Percentiles rank a stretch among this genome's conserved stretches.
phyloP scores from a whole-genome alignment of 768 basidiomycete species.

The Lentinula detonsa region DNA sequence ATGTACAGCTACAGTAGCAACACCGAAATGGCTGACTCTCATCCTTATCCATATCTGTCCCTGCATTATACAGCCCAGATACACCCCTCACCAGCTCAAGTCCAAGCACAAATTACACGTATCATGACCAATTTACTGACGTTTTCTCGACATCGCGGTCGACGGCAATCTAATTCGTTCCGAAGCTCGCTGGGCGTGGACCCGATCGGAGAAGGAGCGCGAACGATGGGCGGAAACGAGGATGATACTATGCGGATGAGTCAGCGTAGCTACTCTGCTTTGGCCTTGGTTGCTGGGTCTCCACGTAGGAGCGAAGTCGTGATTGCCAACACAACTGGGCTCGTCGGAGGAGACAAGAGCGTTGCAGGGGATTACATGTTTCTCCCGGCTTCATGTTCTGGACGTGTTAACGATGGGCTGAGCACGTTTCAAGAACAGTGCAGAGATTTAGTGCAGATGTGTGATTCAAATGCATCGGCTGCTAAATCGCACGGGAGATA shows the following conservation, averaged over 20 bases:
- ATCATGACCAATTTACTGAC: slow-evolving; percentile 76
- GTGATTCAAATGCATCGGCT: slow-evolving; percentile 51
- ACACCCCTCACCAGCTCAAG: slow-evolving; percentile 17
- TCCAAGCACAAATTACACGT: slow-evolving; percentile 55
- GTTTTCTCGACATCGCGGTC: slow-evolving; percentile 36
- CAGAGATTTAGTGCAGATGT: slow-evolving; percentile 36
- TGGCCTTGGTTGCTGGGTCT: slow-evolving; percentile 25
- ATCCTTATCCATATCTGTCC: slow-evolving; percentile 8
- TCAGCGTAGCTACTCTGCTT: slow-evolving; percentile 24
- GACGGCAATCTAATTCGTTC: slow-evolving; percentile 3
- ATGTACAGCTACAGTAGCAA: slow-evolving; percentile 14
- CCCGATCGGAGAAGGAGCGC: slow-evolving; percentile 16
- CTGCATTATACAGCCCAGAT: background rate
- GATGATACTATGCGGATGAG: slow-evolving; percentile 32
- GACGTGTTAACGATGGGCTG: background rate
- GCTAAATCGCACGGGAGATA: slow-evolving; percentile 56
- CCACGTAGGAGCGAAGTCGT: slow-evolving; percentile 53
- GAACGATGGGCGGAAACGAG: slow-evolving; percentile 29
- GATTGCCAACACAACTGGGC: slow-evolving; percentile 44
- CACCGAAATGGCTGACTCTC: slow-evolving; percentile 18
- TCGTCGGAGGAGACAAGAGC: slow-evolving; percentile 45
- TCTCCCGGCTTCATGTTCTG: slow-evolving; percentile 10
- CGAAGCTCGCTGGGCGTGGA: background rate
- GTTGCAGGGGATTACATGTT: slow-evolving; percentile 65
- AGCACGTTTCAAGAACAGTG: background rate